Evolutionary conservation across 208 protist species (phyloP), one percentile per base, ranked within the genome.

Genomic region (Strigomonas culicis): DNA sequence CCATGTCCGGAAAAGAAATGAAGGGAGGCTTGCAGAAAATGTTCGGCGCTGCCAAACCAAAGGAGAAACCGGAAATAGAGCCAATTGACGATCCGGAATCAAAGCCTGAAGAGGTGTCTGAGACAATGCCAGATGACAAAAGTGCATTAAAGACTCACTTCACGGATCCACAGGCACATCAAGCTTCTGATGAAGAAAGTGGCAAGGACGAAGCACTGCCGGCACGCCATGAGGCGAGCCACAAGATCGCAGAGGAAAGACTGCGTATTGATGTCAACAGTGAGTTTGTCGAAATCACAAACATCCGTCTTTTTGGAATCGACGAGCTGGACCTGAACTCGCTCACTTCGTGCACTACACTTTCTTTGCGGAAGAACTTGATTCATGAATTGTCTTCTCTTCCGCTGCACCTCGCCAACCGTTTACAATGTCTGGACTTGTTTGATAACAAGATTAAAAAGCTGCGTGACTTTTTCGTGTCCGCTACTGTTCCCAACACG

Each of bases 391-490:
- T 97, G 0, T 68, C 73, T 28, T 72, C 81, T 1, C 75, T 97
- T 50, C 92, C 92, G 2, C 60, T 83, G 52, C 60, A 82, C 31
- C 70, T 96, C 25, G 77, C 77, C 0, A 49, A 66, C 17, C 77
- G 83, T 15, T 78, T 97, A 2, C 51, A 69, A 6, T 80, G 90
- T 32, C 75, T 97, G 1, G 93, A 97, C 55, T 64, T 97, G 27
- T 97, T 96, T 58, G 93, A 97, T 70, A 97, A 97, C 76, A 94
- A 97, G 59, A 83, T 97, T 50, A 68, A 72, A 8, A 92, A 86
- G 55, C 41, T 97, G 11, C 58, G 80, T 1, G 75, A 86, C 36
- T 97, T 97, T 66, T 95, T 95, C 52, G 70, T 58, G 22, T 60
- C 68, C 15, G 73, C 69, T n/a, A 74, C 39, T 22, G 57, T 64